Conservation (phyloP, 257 asterid species). For the Linaria vulgaris region DNA sequence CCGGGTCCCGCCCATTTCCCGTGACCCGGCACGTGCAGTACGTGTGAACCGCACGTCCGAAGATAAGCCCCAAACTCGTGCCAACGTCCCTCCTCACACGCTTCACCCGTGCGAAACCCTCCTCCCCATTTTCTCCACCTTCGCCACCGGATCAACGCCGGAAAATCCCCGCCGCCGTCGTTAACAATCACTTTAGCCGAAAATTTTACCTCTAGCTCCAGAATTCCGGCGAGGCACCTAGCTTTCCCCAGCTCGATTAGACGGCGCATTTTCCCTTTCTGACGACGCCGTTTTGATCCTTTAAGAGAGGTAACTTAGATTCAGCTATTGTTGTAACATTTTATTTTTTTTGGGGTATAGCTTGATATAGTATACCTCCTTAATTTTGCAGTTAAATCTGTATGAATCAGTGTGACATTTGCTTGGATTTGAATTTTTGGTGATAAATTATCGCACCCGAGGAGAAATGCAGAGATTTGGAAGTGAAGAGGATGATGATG, state of each 20-base stretch:
- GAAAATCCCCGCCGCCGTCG: slow-evolving; percentile 17
- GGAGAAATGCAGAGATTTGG: slow-evolving; percentile 67
- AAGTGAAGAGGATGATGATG: slow-evolving; percentile 85
- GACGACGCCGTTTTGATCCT: slow-evolving; percentile 42
- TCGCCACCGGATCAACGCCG: slow-evolving; percentile 78
- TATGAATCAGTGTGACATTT: slow-evolving; percentile 11
- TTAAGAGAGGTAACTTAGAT: slow-evolving; percentile 9
- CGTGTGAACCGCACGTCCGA: slow-evolving; percentile 76
- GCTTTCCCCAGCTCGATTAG: slow-evolving; percentile 28
- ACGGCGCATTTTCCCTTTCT: slow-evolving; percentile 12
- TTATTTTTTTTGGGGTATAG: not conserved
- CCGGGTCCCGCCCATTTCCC: slow-evolving; percentile 26
- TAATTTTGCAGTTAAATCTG: slow-evolving; percentile 11
- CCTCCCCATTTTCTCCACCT: slow-evolving; percentile 29
- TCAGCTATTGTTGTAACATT: slow-evolving; percentile 24
- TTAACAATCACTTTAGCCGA: not conserved
- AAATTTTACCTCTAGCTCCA: not conserved
- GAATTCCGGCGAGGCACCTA: slow-evolving; percentile 24
- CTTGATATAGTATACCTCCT: not conserved
- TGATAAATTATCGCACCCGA: not conserved
- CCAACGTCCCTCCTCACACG: slow-evolving; percentile 64
- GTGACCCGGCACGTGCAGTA: slow-evolving; percentile 44
- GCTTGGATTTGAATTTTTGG: not conserved
- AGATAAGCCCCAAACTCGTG: slow-evolving; percentile 77
- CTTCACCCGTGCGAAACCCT: slow-evolving; percentile 67